Evolutionary conservation across 371 early-diverging fungal genomes (phyloP), one percentile per base, ranked within the genome.

Genomic region (Mortierella sp.): DNA sequence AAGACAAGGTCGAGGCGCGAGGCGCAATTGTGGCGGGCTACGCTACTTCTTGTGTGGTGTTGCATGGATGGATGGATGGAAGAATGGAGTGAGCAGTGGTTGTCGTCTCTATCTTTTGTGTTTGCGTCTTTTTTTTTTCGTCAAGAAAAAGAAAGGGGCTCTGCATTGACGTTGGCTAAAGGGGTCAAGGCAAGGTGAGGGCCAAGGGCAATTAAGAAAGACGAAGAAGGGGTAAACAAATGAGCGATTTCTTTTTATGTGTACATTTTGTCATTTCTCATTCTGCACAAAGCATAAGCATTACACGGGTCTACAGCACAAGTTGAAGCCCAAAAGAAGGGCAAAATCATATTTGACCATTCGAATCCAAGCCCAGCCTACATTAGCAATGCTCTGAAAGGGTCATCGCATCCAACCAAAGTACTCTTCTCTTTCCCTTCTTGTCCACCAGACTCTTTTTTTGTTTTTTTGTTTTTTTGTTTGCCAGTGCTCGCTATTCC

Each of bases 371-470:
- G 68, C 68, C 68, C 68, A 68, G 65, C 19, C 31, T 19, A 21
- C 14, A 14, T 50, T 16, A 11, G 24, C 63, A 14, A 63, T 63
- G 63, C 63, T 63, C 63, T 38, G 42, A 38, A 38, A 5, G 42
- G 42, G 42, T 38, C 42, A 1, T 38, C 42, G 5, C 42, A 38
- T 5, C 42, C 42, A 65, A 42, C 38, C 28, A 58, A n/a, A 34
- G 21, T 34, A 21, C 31, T 24, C 68, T 21, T 38, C 31, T 26
- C 26, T 7, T 21, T 24, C 34, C 3, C 38, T 34, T 13, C 60
- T 38, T 65, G 68, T 65, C 68, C 68, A 38, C 65, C 34, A 65
- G 65, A 65, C 65, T 60, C n/a, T 38, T 38, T 38, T 38, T 38
- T 38, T 38, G 1, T 38, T 1, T 38, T 28, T 3, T 4, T 28